phyloP scores from a whole-genome alignment of 2,329 filamentous ascomycete genomes.

The Coleophoma cylindrospora region DNA sequence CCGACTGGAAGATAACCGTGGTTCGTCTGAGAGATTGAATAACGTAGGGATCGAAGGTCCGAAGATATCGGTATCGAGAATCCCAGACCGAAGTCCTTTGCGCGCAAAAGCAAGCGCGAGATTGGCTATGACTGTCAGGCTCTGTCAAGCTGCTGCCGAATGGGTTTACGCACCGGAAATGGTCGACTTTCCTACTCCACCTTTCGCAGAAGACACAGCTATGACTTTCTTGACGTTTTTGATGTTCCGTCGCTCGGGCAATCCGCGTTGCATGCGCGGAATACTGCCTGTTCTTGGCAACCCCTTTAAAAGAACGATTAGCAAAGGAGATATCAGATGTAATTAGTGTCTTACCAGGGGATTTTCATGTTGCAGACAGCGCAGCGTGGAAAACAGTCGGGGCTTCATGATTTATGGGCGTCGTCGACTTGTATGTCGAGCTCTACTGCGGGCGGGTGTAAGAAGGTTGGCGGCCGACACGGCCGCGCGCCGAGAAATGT shows the following conservation, averaged over 20 bases:
- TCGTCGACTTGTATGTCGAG: slow-evolving; percentile 1
- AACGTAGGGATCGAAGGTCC: slow-evolving; percentile 91
- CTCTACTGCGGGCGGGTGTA: background rate
- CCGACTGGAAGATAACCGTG: slow-evolving; percentile 67
- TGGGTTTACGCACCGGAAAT: slow-evolving; percentile 59
- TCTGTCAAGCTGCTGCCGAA: background rate
- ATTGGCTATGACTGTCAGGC: slow-evolving; percentile 48
- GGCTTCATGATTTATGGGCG: slow-evolving; percentile 23
- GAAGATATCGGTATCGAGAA: slow-evolving; percentile 95
- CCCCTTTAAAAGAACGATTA: slow-evolving; percentile 49
- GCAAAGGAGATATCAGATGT: background rate
- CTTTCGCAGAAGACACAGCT: slow-evolving; percentile 95
- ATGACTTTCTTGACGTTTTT: slow-evolving; percentile 85
- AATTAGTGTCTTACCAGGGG: slow-evolving; percentile 58
- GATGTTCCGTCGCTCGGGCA: slow-evolving; percentile 78
- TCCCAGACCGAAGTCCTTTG: slow-evolving; percentile 74
- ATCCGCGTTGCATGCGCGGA: slow-evolving; percentile 71
- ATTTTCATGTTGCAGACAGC: slow-evolving; percentile 70
- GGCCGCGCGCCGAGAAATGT: slow-evolving; percentile 15
- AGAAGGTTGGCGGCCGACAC: slow-evolving; percentile 9
- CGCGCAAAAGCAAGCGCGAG: slow-evolving; percentile 82
- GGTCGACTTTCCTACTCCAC: slow-evolving; percentile 96
- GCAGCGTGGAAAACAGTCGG: slow-evolving; percentile 49
- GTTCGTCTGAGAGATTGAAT: slow-evolving; percentile 75
- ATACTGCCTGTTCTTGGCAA: slow-evolving; percentile 74